phyloP scores from a whole-genome alignment of 2,329 filamentous ascomycete genomes.

The Thyridium curvatum region DNA sequence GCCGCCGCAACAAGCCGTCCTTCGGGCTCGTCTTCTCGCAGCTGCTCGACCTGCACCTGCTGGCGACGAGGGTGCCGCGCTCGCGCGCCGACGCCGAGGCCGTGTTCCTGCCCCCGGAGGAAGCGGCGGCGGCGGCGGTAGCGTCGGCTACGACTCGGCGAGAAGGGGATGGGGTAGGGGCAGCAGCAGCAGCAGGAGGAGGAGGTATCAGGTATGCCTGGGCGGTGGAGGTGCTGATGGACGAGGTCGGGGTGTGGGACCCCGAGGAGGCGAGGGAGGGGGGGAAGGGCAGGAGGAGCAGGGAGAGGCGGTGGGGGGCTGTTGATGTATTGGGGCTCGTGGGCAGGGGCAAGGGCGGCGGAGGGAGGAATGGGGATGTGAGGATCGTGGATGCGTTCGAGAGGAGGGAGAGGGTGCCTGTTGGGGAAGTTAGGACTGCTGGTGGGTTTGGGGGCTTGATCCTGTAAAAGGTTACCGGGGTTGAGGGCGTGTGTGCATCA shows the following conservation, averaged over 20 bases:
- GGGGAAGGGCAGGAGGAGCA: constrained; percentile 19
- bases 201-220: constrained; percentile 23
- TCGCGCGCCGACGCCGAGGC: constrained; percentile 30
- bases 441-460: too few species aligned
- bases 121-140: neutral
- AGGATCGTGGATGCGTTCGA: constrained; percentile 32
- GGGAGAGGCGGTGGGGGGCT: constrained; percentile 49
- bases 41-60: constrained; percentile 47
- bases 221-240: constrained; percentile 45
- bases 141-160: constrained; percentile 3
- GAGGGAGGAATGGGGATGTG: too few species aligned
- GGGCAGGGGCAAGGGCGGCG: constrained; percentile 6
- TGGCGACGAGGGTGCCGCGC: constrained; percentile 39
- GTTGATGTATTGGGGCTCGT: constrained; percentile 27
- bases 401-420: neutral
- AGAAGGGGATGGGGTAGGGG: constrained; percentile 3
- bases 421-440: too few species aligned
- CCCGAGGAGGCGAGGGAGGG: constrained; percentile 8
- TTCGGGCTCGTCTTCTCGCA: constrained; percentile 50
- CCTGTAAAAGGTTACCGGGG: too few species aligned
- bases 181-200: neutral
- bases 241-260: constrained; percentile 41
- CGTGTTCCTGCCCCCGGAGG: constrained; percentile 11
- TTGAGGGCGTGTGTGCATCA: too few species aligned
- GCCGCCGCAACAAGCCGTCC: constrained; percentile 35